Evolutionary conservation across 768 basidiomycete genomes (phyloP), one percentile per base, ranked within the genome.

Genomic region (Trametes cingulata): DNA sequence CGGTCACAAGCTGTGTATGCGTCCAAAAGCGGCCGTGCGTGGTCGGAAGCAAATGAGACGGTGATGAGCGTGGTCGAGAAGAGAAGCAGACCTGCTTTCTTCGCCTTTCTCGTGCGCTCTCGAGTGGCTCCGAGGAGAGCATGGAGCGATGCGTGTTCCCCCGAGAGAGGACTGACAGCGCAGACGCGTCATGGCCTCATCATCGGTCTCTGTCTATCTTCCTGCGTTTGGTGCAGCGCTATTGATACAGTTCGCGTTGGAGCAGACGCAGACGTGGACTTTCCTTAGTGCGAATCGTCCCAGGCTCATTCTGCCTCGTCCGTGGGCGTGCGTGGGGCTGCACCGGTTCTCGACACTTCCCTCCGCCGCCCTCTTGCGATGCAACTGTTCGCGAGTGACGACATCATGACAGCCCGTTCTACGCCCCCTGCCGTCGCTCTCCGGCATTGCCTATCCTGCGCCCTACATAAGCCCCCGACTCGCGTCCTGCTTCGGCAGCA

Each of bases 331-430:
- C 39, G 20, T 25, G 37, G n/a, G 19, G 24, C 43, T 14, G 15
- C 33, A 19, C 15, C n/a, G 13, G 9, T 48, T 56, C 47, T 56
- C 24, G 56, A 48, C 47, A 48, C n/a, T 47, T 56, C 36, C 9
- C 14, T 33, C 29, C 6, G 29, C 47, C 19, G n/a, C 41, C n/a
- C 20, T n/a, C 47, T 20, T 35, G 33, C 35, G 20, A 15, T 10
- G 25, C 2, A 7, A 15, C 22, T 35, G 10, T 24, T 25, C 10
- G 24, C 37, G 12, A 19, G 29, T 52, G 55, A 56, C 46, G 55
- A 56, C 55, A 56, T 49, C 55, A 56, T 49, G 55, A 49, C 45
- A 17, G 20, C 22, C 43, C 25, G 29, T 33, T 33, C 10, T 33
- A 29, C 45, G 15, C 33, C 20, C 42, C 17, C 45, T 36, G 29